These are phyloP conservation scores for Umbelopsis ramanniana DNA, from an alignment of 192 early-diverging fungal species.

Conservation along the genomic window DNA sequence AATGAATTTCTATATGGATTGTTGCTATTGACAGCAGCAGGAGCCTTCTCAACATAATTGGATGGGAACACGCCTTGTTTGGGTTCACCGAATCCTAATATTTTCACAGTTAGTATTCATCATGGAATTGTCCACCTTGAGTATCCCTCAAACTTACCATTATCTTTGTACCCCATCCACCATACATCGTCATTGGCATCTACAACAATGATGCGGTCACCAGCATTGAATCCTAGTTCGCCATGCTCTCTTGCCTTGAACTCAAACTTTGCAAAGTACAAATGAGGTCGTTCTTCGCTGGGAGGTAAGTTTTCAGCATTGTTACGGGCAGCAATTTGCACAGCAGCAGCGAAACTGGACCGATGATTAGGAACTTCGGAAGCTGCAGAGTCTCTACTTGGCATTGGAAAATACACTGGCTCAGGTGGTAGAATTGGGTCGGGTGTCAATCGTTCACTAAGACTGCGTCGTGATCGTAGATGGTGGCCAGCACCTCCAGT, in stretches of 20 bases:
- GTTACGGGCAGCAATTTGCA: slow-evolving; percentile 33
- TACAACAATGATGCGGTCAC: slow-evolving; percentile 74
- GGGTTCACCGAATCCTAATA: slow-evolving; percentile 40
- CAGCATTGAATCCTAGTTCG: slow-evolving; percentile 71
- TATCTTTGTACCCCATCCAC: slow-evolving; percentile 81
- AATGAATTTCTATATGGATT: slow-evolving; percentile 10
- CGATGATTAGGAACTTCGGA: slow-evolving; percentile 1
- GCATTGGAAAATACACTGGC: slow-evolving; percentile 17
- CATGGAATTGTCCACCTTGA: no score
- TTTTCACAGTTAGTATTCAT: neutral
- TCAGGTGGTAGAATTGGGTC: slow-evolving; percentile 1
- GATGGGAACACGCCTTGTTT: slow-evolving; percentile 80
- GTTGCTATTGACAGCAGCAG: slow-evolving; percentile 8
- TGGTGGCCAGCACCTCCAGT: slow-evolving; percentile 12
- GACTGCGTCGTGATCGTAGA: slow-evolving; percentile 12
- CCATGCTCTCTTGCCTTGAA: slow-evolving; percentile 76
- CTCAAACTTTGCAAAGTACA: slow-evolving; percentile 75
- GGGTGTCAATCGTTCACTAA: neutral
- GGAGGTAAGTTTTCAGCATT: slow-evolving; percentile 13
- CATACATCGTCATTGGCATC: slow-evolving; percentile 81
- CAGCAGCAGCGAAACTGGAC: slow-evolving; percentile 26
- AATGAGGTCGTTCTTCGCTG: slow-evolving; percentile 36
- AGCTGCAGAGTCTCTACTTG: neutral
- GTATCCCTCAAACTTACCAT: slow-evolving; percentile 56
- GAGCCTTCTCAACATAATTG: slow-evolving; percentile 62